Conservation (phyloP, 2,329 filamentous ascomycete species). For the Pyrenophora teres region DNA sequence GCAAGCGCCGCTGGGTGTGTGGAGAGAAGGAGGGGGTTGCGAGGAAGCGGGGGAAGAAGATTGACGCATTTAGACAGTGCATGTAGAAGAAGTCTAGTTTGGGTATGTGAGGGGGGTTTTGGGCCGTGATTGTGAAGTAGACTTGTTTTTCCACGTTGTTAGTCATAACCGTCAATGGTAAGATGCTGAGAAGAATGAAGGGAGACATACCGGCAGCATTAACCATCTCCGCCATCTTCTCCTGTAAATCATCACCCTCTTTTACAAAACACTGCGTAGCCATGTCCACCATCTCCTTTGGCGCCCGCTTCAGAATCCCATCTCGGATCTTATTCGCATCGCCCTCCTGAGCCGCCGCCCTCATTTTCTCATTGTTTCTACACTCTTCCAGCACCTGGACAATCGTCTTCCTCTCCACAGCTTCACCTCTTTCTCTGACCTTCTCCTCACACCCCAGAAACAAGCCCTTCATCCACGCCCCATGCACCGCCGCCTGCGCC, state of each 20-base stretch:
- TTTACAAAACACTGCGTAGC: conserved; percentile 61
- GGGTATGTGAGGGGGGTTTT: conserved; percentile 57
- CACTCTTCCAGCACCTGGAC: conserved; percentile 67
- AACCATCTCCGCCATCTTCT: conserved; percentile 70
- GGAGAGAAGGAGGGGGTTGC: conserved; percentile 60
- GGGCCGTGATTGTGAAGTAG: conserved; percentile 65
- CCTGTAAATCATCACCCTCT: conserved; percentile 59
- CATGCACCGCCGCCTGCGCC: conserved; percentile 75
- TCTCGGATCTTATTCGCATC: conserved; percentile 70
- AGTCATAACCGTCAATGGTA: background rate
- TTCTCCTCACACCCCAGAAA: conserved; percentile 60
- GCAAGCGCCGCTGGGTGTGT: conserved; percentile 67
- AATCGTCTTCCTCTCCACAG: conserved; percentile 48
- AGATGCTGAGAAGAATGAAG: background rate
- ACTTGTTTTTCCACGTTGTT: conserved; percentile 34
- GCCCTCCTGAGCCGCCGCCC: conserved; percentile 55
- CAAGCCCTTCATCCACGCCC: conserved; percentile 59
- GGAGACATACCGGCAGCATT: conserved; percentile 59
- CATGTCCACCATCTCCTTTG: conserved; percentile 65
- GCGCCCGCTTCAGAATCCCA: conserved; percentile 68
- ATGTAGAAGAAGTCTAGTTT: conserved; percentile 86
- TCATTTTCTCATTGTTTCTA: conserved; percentile 61
- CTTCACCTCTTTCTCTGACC: conserved; percentile 39
- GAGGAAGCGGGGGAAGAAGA: conserved; percentile 72
- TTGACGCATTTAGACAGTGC: conserved; percentile 76